phyloP scores from a whole-genome alignment of 2,329 filamentous ascomycete genomes.

The Penicillium sp. region DNA sequence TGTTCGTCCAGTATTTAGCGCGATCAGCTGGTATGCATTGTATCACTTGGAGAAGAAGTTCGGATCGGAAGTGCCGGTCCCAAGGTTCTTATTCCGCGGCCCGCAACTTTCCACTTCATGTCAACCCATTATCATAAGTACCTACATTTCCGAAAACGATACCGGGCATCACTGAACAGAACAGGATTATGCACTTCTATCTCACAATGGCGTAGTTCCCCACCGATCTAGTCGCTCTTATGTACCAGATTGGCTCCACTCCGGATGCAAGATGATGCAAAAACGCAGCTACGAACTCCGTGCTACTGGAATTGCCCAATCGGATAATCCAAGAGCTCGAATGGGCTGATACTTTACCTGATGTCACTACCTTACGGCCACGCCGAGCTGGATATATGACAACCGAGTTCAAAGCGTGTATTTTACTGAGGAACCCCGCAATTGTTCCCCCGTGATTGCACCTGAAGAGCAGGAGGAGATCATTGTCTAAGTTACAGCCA shows the following conservation, averaged over 20 bases:
- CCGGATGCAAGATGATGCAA: constrained; percentile 2
- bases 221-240: neutral
- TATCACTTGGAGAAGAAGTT: too few species aligned
- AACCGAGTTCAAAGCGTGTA: too few species aligned
- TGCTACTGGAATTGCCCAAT: neutral
- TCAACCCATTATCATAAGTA: neutral
- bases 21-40: too few species aligned
- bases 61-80: neutral
- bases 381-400: too few species aligned
- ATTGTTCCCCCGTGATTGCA: too few species aligned
- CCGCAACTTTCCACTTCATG: neutral
- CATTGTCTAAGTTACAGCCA: neutral
- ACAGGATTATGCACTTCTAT: neutral
- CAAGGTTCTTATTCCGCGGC: neutral
- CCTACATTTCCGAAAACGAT: too few species aligned
- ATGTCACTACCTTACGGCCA: too few species aligned
- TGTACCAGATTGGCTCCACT: neutral
- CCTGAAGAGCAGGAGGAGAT: constrained; percentile 1
- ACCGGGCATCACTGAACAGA: neutral
- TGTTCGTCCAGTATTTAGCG: too few species aligned
- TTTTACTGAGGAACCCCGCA: too few species aligned
- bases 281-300: neutral
- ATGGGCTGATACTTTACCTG: too few species aligned
- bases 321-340: neutral
- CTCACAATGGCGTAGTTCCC: neutral